Evolutionary conservation across 2,329 filamentous ascomycete species (phyloP), one percentile per base, ranked within the genome.

Genomic region (Gremmenia infestans): DNA sequence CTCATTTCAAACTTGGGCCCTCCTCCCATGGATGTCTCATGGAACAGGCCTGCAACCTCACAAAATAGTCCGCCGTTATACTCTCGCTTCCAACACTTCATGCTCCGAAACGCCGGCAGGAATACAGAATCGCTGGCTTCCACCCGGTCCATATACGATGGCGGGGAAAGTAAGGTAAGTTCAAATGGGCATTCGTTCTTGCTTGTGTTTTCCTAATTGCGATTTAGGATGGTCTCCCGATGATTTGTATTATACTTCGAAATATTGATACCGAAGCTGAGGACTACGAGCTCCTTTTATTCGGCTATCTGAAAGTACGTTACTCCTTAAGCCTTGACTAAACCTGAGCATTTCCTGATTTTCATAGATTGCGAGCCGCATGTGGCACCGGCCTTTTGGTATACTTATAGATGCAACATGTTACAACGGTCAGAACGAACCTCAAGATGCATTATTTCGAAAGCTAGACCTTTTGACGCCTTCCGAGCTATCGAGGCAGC

Each of bases 31-130:
- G 83, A 85, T 46, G 81, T 88, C 6, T 86, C 84, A 1, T 87
- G 85, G 83, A 88, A 87, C 60, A 75, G 84, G 50, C 85, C 85
- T 9, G 78, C 81, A 50, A 81, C 88, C n/a, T 81, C 82, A 1
- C 70, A 77, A 25, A 88, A 87, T 60, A 81, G 72, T 17, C 84
- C 85, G 4, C 81, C 82, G 1, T 73, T 81, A 6, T 88, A 88
- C 67, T 87, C 84, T 2, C 76, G 83, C 23, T 88, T 88, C 61
- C 85, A 88, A 61, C 82, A 87, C 61, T 88, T 88, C 64, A 88
- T 88, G 85, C 76, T 88, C 47, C 80, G 81, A 17, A 87, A 88
- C 66, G 85, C 85, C 2, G 85, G 85, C 60, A 78, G 81, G 39
- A 82, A 81, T 61, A 82, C 80, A 0, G 85, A 87, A 62, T 85